These are phyloP conservation scores for Oryza officinalis DNA, from an alignment of 176 grass and related monocot genomes.

Conservation along the genomic window DNA sequence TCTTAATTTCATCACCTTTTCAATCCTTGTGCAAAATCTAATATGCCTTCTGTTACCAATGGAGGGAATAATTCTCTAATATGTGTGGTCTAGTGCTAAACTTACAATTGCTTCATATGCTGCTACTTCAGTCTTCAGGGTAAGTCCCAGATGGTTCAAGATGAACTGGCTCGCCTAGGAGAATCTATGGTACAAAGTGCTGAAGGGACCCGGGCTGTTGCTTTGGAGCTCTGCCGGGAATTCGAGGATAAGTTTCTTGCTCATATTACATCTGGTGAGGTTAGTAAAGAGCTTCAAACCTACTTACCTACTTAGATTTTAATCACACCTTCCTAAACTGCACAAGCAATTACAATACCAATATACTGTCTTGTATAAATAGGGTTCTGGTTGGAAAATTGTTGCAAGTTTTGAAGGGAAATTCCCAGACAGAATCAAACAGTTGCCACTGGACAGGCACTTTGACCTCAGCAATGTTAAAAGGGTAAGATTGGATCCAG, in stretches of 20 bases:
- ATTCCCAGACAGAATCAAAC: conserved; percentile 90
- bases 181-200: conserved; percentile 87
- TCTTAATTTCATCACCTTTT: background rate
- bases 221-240: conserved; percentile 89
- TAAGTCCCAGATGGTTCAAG: conserved; percentile 87
- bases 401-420: conserved; percentile 96
- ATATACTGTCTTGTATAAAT: conserved; percentile 33
- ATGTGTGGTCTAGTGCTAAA: conserved; percentile 2
- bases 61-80: background rate
- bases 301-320: conserved; percentile 23
- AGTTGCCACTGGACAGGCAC: conserved; percentile 83
- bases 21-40: background rate
- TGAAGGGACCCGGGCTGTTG: conserved; percentile 85
- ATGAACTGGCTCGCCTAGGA: conserved; percentile 82
- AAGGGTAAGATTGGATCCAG: conserved; percentile 51
- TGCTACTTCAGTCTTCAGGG: conserved; percentile 71
- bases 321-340: background rate
- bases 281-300: conserved; percentile 44
- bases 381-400: conserved; percentile 93
- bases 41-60: background rate
- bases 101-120: background rate
- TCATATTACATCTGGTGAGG: conserved; percentile 88
- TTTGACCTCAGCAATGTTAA: conserved; percentile 94
- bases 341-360: conserved; percentile 5
- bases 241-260: conserved; percentile 90